Evolutionary conservation across 2,329 filamentous ascomycete species (phyloP).

Genomic region (Colletotrichum paranaense): DNA sequence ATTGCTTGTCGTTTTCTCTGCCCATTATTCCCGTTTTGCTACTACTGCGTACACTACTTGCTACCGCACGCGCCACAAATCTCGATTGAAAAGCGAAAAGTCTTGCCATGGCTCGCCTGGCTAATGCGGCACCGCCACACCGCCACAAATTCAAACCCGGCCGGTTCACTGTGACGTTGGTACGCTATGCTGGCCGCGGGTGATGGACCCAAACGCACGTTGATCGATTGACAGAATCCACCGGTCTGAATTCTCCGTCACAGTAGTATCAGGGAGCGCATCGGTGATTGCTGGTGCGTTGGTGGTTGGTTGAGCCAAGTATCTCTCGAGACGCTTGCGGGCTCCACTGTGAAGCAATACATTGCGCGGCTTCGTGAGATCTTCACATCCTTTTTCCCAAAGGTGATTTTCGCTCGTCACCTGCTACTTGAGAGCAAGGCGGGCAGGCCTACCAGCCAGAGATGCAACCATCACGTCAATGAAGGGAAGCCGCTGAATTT

Average conservation of each 20-base stretch:
- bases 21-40: too few species aligned
- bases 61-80: background rate
- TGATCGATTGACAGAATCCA: background rate
- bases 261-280: background rate
- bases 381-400: background rate
- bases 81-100: background rate
- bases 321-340: background rate
- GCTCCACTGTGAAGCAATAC: background rate
- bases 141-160: background rate
- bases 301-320: background rate
- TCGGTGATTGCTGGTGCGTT: background rate
- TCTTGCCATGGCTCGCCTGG: slow-evolving; percentile 1
- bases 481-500: background rate
- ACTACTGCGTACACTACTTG: too few species aligned
- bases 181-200: background rate
- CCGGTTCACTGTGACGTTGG: background rate
- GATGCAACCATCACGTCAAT: too few species aligned
- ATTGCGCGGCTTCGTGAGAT: slow-evolving; percentile 3
- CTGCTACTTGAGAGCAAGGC: too few species aligned
- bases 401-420: background rate
- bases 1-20: background rate
- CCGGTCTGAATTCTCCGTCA: background rate
- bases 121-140: background rate
- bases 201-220: background rate
- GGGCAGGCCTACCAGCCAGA: background rate